These are phyloP conservation scores for Cicer bijugum DNA, from an alignment of 306 rosid genomes.

Conservation along the genomic window DNA sequence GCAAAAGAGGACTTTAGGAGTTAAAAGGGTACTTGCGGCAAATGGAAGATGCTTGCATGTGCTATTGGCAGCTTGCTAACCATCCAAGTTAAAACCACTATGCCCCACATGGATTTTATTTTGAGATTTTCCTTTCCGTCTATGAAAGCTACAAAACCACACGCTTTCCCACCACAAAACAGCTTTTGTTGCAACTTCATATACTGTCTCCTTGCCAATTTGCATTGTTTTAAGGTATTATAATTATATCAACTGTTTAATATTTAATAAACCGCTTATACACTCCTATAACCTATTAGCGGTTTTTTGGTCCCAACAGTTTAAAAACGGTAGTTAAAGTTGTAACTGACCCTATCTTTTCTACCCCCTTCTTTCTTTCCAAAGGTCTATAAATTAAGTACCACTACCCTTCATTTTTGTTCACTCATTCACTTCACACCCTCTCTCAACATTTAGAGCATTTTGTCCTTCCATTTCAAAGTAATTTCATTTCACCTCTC, in stretches of 20 bases:
- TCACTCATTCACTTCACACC: slow-evolving; percentile 58
- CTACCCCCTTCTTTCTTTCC: not conserved
- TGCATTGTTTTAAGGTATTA: not conserved
- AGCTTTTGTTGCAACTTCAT: slow-evolving; percentile 22
- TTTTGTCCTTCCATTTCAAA: slow-evolving; percentile 31
- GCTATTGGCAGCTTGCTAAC: slow-evolving; percentile 50
- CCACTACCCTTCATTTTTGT: slow-evolving; percentile 18
- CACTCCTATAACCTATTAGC: slow-evolving; percentile 27
- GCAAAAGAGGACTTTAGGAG: slow-evolving; percentile 4
- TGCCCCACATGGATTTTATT: slow-evolving; percentile 57
- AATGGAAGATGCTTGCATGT: slow-evolving; percentile 64
- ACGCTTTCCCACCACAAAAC: slow-evolving; percentile 56
- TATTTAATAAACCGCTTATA: slow-evolving; percentile 3
- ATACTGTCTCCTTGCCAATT: slow-evolving; percentile 27
- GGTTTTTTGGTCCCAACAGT: slow-evolving; percentile 54
- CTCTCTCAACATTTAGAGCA: slow-evolving; percentile 10
- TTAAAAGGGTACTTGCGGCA: slow-evolving; percentile 57
- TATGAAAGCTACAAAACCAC: slow-evolving; percentile 66
- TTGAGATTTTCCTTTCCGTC: slow-evolving; percentile 38
- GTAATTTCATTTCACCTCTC: slow-evolving; percentile 46
- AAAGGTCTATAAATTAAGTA: slow-evolving; percentile 61
- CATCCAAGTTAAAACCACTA: slow-evolving; percentile 49
- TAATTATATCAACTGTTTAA: not conserved
- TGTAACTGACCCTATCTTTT: slow-evolving; percentile 41
- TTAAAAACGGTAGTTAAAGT: slow-evolving; percentile 47